Percentiles rank a stretch among this genome's conserved stretches.
phyloP scores from a whole-genome alignment of 495 filamentous ascomycete species.

The Aspergillus sparsus region DNA sequence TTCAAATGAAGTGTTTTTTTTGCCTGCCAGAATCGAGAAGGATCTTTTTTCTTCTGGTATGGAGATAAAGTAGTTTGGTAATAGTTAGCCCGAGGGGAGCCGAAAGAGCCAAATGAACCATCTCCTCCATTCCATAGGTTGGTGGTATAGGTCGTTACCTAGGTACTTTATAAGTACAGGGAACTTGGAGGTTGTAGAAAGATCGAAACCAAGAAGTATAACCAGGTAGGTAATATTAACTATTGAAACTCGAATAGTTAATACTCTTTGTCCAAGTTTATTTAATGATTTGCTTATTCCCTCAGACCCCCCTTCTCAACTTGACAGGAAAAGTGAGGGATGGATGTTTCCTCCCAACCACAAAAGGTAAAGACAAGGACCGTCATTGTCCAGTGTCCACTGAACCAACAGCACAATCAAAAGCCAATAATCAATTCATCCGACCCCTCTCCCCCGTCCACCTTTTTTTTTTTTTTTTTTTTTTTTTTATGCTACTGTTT shows the following conservation, averaged over 20 bases:
- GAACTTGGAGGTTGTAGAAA: no score
- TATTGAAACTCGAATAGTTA: not conserved
- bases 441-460: constrained; percentile 10
- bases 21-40: not conserved
- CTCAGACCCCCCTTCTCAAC: not conserved
- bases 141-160: no score
- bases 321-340: no score
- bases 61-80: not conserved
- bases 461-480: not conserved
- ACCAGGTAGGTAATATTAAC: not conserved
- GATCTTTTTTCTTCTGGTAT: constrained; percentile 4
- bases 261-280: not conserved
- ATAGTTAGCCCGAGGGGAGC: not conserved
- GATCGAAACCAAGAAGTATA: no score
- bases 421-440: constrained; percentile 1
- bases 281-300: not conserved
- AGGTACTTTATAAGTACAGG: no score
- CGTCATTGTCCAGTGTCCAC: constrained; percentile 3
- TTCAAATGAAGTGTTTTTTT: not conserved
- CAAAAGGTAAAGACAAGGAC: constrained; percentile 3
- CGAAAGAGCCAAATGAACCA: no score
- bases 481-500: not conserved
- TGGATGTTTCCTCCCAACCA: constrained; percentile 4
- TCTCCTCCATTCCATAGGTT: no score
- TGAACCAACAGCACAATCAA: not conserved